A percentile compares a stretch with the other conserved stretches of the same genome.
These are phyloP conservation scores for Chaetomium fimeti DNA, from an alignment of 495 filamentous ascomycete genomes.

Conservation along the genomic window DNA sequence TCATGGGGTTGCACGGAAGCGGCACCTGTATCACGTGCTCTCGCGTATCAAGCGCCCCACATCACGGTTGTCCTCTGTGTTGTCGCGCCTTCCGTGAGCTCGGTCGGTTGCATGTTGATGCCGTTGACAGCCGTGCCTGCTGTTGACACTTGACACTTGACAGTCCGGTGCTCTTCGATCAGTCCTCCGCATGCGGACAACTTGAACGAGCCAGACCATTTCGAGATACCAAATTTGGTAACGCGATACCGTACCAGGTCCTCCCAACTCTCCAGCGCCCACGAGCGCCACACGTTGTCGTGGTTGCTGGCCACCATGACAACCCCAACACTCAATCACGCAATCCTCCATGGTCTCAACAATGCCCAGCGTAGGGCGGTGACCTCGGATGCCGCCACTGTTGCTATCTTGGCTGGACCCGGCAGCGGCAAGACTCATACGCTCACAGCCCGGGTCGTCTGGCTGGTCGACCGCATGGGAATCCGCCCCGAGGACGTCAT, in stretches of 20 bases:
- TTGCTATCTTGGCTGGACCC: conserved; percentile 88
- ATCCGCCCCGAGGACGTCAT: conserved; percentile 89
- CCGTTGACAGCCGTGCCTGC: background rate
- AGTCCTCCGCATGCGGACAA: background rate
- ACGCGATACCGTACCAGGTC: background rate
- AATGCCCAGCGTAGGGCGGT: conserved; percentile 80
- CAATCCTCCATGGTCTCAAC: conserved; percentile 71
- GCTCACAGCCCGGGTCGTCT: conserved; percentile 88
- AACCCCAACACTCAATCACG: conserved; percentile 20
- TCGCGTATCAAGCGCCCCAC: background rate
- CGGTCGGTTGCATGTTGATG: background rate
- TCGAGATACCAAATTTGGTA: no score
- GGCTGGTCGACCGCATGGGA: conserved; percentile 76
- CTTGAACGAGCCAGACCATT: background rate
- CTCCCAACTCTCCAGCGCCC: background rate
- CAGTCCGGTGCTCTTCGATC: background rate
- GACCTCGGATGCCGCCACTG: conserved; percentile 68
- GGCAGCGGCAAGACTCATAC: conserved; percentile 93
- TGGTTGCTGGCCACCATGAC: conserved; percentile 9
- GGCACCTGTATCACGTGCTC: conserved; percentile 1
- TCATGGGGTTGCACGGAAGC: no score
- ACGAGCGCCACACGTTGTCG: background rate
- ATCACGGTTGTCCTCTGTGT: background rate
- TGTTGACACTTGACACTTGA: conserved; percentile 9
- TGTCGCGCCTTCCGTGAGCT: conserved; percentile 1